These are phyloP conservation scores for Calvatia gigantea DNA, from an alignment of 768 basidiomycete genomes.

Conservation along the genomic window DNA sequence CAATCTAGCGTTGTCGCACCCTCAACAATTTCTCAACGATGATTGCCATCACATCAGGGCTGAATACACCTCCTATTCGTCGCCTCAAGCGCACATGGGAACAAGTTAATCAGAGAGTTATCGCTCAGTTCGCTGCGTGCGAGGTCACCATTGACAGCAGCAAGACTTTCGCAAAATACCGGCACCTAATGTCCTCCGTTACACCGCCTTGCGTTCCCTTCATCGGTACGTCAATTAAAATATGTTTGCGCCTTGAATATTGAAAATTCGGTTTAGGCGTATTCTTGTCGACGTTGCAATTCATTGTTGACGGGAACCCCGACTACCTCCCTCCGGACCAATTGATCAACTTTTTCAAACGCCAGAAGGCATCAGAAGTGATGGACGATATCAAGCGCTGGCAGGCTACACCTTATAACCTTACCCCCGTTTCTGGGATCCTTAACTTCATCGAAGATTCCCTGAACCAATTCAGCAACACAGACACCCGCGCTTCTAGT, in stretches of 20 bases:
- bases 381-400: slow-evolving; percentile 96
- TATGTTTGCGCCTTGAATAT: slow-evolving; percentile 1
- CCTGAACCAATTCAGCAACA: slow-evolving; percentile 56
- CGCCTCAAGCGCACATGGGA: slow-evolving; percentile 95
- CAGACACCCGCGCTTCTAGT: slow-evolving; percentile 63
- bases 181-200: slow-evolving; percentile 75
- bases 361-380: slow-evolving; percentile 93
- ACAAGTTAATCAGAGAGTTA: slow-evolving; percentile 70
- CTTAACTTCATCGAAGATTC: slow-evolving; percentile 76
- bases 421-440: slow-evolving; percentile 63
- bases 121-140: slow-evolving; percentile 71
- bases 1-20: slow-evolving; percentile 74
- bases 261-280: slow-evolving; percentile 59
- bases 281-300: slow-evolving; percentile 94
- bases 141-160: slow-evolving; percentile 90
- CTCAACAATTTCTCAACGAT: slow-evolving; percentile 97
- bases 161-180: slow-evolving; percentile 93
- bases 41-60: slow-evolving; percentile 91
- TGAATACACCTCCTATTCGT: slow-evolving; percentile 91
- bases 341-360: slow-evolving; percentile 94
- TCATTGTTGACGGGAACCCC: slow-evolving; percentile 95
- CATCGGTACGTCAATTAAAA: slow-evolving; percentile 61
- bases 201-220: slow-evolving; percentile 96
- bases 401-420: slow-evolving; percentile 89
- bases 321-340: slow-evolving; percentile 68